Base-by-base conservation (phyloP, 352 stramenopile species). In the Pythium brassicae region DNA sequence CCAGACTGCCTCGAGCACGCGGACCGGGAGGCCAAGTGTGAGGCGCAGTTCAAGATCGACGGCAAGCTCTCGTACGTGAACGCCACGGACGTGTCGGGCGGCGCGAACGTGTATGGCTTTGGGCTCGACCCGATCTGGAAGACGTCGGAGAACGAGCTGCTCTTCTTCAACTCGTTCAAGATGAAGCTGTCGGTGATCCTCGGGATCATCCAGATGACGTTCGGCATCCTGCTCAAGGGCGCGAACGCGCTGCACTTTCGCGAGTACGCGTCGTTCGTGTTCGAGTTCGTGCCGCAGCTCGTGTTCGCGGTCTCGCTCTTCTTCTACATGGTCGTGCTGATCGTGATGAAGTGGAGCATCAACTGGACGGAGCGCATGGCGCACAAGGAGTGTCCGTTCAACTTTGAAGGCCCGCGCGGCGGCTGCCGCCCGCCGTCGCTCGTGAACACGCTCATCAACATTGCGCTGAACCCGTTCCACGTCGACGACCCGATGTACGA, bases 131-230 rank as follows among this genome's bases (percentile, higher is more conserved):
- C 97, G 12, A 92, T 98, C 45, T 99, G 97, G 97, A 97, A 99
- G 63, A 95, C 97, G 49, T 91, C 95, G 27, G 80, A 87, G 22
- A 99, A 99, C 72, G 96, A 99, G 55, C 76, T 99, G 55, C 69
- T 99, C 17, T 99, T 99, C 67, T 99, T 99, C 76, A 99, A 99
- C 83, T 99, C 94, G 37, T 98, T 99, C 86, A 99, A 99, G 80
- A 99, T 99, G 97, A 99, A 99, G 79, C 86, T 99, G 22, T 97
- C 92, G 56, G 96, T 99, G 23, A 98, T 99, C 51, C 89, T 99
- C 51, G 97, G 97, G 43, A 98, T 99, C 53, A 78, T 96, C 50
- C 97, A 99, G 69, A 99, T 99, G 97, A 98, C 95, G 56, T 91
- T 97, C 23, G 97, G 97, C 66, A 98, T 99, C 34, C 74, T 89